phyloP scores from a whole-genome alignment of 331 rosid species.

The Erythrophleum ivorense region DNA sequence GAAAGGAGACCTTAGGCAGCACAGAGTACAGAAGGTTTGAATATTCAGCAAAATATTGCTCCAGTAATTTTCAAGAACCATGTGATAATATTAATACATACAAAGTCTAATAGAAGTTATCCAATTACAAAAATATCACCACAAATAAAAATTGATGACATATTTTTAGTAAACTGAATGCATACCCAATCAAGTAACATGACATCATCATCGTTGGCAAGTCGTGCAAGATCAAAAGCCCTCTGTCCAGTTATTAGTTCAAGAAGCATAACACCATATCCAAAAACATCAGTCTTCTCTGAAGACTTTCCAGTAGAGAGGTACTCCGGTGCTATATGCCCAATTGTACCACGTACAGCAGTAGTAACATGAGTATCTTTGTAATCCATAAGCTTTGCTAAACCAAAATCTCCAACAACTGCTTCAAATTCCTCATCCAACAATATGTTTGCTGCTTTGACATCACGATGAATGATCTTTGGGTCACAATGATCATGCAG shows the following conservation, averaged over 20 bases:
- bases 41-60: not conserved
- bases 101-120: not conserved
- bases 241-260: conserved; percentile 50
- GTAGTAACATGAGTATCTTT: conserved; percentile 50
- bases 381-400: too few relatives aligned
- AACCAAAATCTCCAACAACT: too few relatives aligned
- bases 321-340: conserved; percentile 51
- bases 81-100: not conserved
- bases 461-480: too few relatives aligned
- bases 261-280: conserved; percentile 50
- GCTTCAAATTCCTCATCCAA: too few relatives aligned
- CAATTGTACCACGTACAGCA: conserved; percentile 47
- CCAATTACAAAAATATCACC: not conserved
- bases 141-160: not conserved
- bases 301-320: conserved; percentile 47
- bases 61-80: not conserved
- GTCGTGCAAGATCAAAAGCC: conserved; percentile 38
- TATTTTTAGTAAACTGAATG: not conserved
- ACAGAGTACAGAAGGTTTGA: not conserved
- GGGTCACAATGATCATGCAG: too few relatives aligned
- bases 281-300: conserved; percentile 51
- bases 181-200: conserved; percentile 48
- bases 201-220: conserved; percentile 41
- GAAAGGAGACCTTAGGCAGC: not conserved
- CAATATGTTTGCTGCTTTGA: too few relatives aligned